Evolutionary conservation across 2,329 filamentous ascomycete genomes (phyloP), one percentile per base, ranked within the genome.

Genomic region (Hirsutella thompsonii): DNA sequence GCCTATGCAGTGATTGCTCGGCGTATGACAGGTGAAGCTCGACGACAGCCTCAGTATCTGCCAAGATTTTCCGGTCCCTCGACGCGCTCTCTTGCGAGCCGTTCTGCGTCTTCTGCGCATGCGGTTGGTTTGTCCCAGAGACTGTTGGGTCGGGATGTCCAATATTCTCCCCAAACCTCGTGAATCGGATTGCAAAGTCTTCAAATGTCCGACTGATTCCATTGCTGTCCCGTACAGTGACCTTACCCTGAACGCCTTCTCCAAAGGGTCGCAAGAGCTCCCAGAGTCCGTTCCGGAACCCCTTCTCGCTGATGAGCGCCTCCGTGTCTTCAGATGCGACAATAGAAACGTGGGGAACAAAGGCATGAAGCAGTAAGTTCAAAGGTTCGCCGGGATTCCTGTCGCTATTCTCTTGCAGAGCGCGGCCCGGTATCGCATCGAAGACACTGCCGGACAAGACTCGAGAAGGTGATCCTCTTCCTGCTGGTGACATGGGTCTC

Each of bases 251-350:
- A 1, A 96, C 74, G 14, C 72, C 76, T 62, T 98, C 92, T 23
- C 92, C 92, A 64, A 94, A 98, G 0, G 92, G 90, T 39, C 90
- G 72, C 42, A 98, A 64, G 20, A 98, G 66, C 59, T 94, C 84
- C 68, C 88, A 81, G 38, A 98, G 69, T 0, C 90, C 89, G 36
- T 79, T 73, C 32, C 76, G 68, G 49, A 96, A 85, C 0, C 93
- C 93, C 62, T 98, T 98, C 47, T 83, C 79, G 44, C 70, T 72
- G 41, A 88, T 72, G 44, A 98, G 63, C 43, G 81, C 74, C 55
- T 95, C 83, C 1, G 87, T 92, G 55, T 96, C 90, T 14, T 74
- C 67, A 13, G 90, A 94, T n/a, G 87, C 77, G 50, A 89, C 82
- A 21, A 98, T 76, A 6, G 84, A 85, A 36, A 98, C 78, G 47